phyloP scores from a whole-genome alignment of 2,329 filamentous ascomycete species.

The Clarireedia monteithiana region DNA sequence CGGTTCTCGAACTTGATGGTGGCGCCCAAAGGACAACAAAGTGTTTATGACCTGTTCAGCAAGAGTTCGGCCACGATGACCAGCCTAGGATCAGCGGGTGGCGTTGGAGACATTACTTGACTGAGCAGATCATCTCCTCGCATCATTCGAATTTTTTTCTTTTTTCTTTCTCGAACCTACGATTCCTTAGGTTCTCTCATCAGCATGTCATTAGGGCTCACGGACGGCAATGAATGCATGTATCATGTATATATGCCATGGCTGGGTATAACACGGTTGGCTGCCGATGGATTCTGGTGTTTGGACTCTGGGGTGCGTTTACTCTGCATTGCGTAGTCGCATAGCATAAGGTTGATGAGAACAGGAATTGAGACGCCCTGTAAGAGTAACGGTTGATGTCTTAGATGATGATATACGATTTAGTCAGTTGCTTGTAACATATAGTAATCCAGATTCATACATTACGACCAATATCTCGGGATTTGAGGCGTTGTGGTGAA shows the following conservation, averaged over 20 bases:
- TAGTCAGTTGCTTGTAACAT: background rate
- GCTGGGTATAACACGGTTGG: constrained; percentile 12
- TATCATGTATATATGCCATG: constrained; percentile 10
- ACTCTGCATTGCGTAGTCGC: constrained; percentile 10
- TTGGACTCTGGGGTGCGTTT: constrained; percentile 5
- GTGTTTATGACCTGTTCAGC: constrained; percentile 49
- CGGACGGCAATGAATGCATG: constrained; percentile 3
- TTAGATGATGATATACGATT: background rate
- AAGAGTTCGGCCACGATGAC: constrained; percentile 16
- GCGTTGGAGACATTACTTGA: constrained; percentile 1
- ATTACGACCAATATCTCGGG: too few relatives aligned
- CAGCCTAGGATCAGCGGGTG: constrained; percentile 6
- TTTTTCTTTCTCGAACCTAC: background rate
- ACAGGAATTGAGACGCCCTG: background rate
- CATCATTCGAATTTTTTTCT: background rate
- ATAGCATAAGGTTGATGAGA: constrained; percentile 12
- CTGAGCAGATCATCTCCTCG: background rate
- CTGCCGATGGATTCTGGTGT: constrained; percentile 12
- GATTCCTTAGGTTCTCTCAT: background rate
- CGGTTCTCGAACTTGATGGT: constrained; percentile 59
- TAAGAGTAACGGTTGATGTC: background rate
- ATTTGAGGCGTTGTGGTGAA: too few relatives aligned
- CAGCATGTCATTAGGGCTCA: constrained; percentile 4
- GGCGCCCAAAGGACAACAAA: constrained; percentile 53
- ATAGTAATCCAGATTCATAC: too few relatives aligned